phyloP scores from a whole-genome alignment of 2,329 filamentous ascomycete species.

The Trichoderma polysporum region DNA sequence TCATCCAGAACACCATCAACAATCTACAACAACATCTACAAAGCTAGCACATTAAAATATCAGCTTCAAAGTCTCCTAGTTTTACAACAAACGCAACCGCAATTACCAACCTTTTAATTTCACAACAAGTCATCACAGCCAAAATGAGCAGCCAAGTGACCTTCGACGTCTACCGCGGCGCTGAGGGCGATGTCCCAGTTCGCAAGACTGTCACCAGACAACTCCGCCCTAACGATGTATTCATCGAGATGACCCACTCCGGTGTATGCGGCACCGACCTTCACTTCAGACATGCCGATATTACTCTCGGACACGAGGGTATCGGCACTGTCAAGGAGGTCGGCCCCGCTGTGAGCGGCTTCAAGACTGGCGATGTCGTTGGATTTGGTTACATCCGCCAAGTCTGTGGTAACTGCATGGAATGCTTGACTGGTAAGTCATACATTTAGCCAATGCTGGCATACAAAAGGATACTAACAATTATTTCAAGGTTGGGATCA shows the following conservation, averaged over 20 bases:
- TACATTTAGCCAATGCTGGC: slow-evolving; percentile 44
- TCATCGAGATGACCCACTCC: slow-evolving; percentile 65
- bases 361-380: slow-evolving; percentile 63
- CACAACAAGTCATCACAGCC: background rate
- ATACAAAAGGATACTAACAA: slow-evolving; percentile 39
- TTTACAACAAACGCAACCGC: background rate
- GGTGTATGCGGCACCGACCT: slow-evolving; percentile 65
- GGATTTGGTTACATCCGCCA: slow-evolving; percentile 48
- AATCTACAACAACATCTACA: background rate
- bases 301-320: slow-evolving; percentile 63
- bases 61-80: background rate
- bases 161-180: slow-evolving; percentile 10
- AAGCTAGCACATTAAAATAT: background rate
- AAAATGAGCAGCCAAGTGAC: slow-evolving; percentile 14
- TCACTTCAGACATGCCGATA: slow-evolving; percentile 40
- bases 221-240: slow-evolving; percentile 47
- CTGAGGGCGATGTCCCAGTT: slow-evolving; percentile 1
- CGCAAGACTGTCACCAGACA: slow-evolving; percentile 8
- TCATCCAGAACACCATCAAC: background rate
- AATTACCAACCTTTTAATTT: background rate
- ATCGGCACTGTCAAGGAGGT: slow-evolving; percentile 58
- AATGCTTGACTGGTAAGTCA: slow-evolving; percentile 12
- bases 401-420: slow-evolving; percentile 12
- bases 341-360: slow-evolving; percentile 45
- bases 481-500: slow-evolving; percentile 44